Percentiles rank a stretch among this genome's conserved stretches.
These are phyloP conservation scores for Cutaneotrichosporon dermatis DNA, from an alignment of 1,284 basidiomycete species.

Conservation along the genomic window DNA sequence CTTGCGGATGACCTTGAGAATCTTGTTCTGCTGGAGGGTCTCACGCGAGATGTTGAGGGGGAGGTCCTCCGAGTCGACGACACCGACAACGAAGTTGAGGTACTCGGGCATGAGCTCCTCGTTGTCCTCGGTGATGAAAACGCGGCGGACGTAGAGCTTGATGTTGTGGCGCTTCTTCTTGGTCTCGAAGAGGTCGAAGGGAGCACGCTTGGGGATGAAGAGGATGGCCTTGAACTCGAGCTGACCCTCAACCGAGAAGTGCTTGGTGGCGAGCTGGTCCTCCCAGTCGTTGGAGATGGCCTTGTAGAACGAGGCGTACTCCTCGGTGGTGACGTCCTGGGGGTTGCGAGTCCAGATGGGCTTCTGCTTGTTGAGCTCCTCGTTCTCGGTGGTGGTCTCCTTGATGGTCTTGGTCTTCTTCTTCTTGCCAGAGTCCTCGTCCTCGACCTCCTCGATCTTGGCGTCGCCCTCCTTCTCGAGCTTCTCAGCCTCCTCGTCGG, in stretches of 20 bases:
- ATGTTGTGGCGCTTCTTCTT: constrained; percentile 99
- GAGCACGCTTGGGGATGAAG: constrained; percentile 92
- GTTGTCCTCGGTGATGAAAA: constrained; percentile 99
- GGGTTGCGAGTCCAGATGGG: constrained; percentile 99
- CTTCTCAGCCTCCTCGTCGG: constrained; percentile 63
- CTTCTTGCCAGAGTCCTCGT: constrained; percentile 71
- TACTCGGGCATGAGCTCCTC: constrained; percentile 99
- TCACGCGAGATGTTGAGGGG: constrained; percentile 99
- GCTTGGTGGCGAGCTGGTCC: constrained; percentile 98
- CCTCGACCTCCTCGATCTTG: constrained; percentile 67
- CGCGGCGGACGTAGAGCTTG: constrained; percentile 99
- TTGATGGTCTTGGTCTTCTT: constrained; percentile 99
- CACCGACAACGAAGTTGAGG: constrained; percentile 99
- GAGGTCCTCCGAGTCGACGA: constrained; percentile 99
- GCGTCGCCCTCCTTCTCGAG: constrained; percentile 63
- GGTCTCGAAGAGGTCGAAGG: constrained; percentile 98
- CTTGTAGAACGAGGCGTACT: constrained; percentile 99
- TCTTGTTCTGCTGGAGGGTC: constrained; percentile 99
- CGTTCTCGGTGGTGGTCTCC: constrained; percentile 81
- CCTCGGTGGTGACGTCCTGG: constrained; percentile 83
- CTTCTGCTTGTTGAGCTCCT: constrained; percentile 99
- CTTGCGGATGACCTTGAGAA: constrained; percentile 78
- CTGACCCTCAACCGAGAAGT: constrained; percentile 99
- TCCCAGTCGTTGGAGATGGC: constrained; percentile 99
- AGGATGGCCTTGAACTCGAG: constrained; percentile 99